Conservation (phyloP, 2,329 filamentous ascomycete genomes). For the Verticillium dahliae region DNA sequence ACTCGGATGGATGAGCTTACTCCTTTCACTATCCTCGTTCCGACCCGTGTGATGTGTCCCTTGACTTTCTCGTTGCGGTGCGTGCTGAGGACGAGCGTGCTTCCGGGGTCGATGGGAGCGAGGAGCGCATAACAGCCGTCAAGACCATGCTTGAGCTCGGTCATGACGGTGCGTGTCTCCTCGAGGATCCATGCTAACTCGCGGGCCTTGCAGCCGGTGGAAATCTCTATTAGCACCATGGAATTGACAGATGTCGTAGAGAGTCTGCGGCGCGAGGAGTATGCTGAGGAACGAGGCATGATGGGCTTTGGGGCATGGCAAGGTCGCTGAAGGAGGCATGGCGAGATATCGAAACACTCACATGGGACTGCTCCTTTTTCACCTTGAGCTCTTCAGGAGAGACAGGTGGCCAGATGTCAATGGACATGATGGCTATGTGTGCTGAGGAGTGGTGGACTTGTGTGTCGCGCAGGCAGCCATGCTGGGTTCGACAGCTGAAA, state of each 20-base stretch:
- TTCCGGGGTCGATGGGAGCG: constrained; percentile 76
- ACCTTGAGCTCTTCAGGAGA: constrained; percentile 42
- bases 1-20: constrained; percentile 40
- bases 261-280: background rate
- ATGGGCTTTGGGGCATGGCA: background rate
- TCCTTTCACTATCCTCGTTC: constrained; percentile 86
- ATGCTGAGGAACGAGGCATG: background rate
- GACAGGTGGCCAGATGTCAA: constrained; percentile 53
- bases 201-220: constrained; percentile 30
- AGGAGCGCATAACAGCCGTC: constrained; percentile 86
- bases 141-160: constrained; percentile 56
- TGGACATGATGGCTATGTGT: constrained; percentile 36
- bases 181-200: constrained; percentile 50
- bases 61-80: constrained; percentile 85
- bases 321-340: background rate
- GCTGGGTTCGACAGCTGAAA: constrained; percentile 1
- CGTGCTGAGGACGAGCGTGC: constrained; percentile 84
- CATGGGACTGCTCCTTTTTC: constrained; percentile 43
- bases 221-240: constrained; percentile 21
- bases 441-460: constrained; percentile 4
- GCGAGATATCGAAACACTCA: constrained; percentile 21
- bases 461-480: constrained; percentile 18
- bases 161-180: constrained; percentile 41
- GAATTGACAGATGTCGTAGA: background rate
- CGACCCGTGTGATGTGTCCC: constrained; percentile 83